A percentile compares a stretch with the other conserved stretches of the same genome.
Conservation (phyloP, 441 rosid species). For the Populus hybrid region DNA sequence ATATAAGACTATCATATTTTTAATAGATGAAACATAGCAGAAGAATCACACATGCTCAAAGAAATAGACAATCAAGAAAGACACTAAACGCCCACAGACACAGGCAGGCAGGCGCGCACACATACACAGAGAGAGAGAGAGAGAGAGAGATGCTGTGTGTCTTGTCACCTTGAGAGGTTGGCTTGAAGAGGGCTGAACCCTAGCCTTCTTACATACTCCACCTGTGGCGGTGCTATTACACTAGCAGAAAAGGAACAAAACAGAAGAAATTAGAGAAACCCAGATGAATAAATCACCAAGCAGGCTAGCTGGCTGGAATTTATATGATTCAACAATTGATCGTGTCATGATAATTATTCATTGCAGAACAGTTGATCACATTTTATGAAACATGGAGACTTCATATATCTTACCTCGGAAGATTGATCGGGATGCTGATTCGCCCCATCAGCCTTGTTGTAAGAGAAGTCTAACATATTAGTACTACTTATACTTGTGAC, state of each 20-base stretch:
- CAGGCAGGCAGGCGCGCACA: neutral
- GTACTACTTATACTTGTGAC: conserved; percentile 58
- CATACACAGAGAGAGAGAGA: conserved; percentile 3
- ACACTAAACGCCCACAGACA: conserved; percentile 13
- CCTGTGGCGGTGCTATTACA: conserved; percentile 75
- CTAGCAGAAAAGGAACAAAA: conserved; percentile 26
- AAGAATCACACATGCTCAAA: conserved; percentile 34
- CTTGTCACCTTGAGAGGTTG: conserved; percentile 78
- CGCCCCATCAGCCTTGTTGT: conserved; percentile 43
- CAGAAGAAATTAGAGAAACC: neutral
- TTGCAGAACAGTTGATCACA: neutral
- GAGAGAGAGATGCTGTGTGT: conserved; percentile 14
- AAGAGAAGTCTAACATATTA: conserved; percentile 71
- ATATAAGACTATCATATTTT: conserved; percentile 6
- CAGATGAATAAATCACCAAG: neutral
- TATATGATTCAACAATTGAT: neutral
- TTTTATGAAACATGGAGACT: neutral
- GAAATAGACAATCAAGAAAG: conserved; percentile 42
- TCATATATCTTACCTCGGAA: conserved; percentile 52
- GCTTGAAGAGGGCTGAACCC: conserved; percentile 71
- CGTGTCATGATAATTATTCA: neutral
- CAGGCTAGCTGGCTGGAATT: neutral
- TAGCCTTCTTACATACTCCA: conserved; percentile 71
- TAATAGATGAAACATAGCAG: conserved; percentile 18
- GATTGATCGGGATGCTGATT: conserved; percentile 66